Conservation (phyloP, 176 grass and related monocot genomes). For the Poa pratensis region DNA sequence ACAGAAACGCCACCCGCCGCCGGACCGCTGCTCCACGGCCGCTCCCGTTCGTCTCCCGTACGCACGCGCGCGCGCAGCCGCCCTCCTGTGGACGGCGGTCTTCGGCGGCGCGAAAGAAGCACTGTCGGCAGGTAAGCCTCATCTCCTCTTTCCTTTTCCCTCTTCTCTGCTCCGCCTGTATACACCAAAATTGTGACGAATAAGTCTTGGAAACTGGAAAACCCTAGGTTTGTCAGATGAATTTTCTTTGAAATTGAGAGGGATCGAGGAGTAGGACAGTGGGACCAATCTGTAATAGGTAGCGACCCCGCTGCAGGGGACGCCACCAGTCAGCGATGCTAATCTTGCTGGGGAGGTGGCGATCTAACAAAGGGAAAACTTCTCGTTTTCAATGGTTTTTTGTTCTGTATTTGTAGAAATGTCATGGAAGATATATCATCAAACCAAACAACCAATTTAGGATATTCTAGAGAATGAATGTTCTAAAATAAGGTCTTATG, state of each 20-base stretch:
- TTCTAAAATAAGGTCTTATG: background rate
- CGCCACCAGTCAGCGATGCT: too few relatives aligned
- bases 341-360: background rate
- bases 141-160: background rate
- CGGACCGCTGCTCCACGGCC: background rate
- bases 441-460: background rate
- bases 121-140: background rate
- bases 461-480: background rate
- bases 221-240: background rate
- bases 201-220: background rate
- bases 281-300: background rate
- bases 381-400: background rate
- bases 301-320: background rate
- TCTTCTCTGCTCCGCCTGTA: background rate
- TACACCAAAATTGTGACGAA: background rate
- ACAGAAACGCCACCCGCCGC: background rate
- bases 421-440: background rate
- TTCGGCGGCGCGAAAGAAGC: background rate
- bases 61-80: background rate
- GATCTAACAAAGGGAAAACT: background rate
- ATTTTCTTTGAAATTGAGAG: background rate
- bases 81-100: background rate
- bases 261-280: background rate
- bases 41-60: background rate
- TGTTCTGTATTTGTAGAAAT: background rate